Percentiles rank a stretch among this genome's conserved stretches.
These are phyloP conservation scores for Plasmopara viticola DNA, from an alignment of 352 stramenopile species.

Conservation along the genomic window DNA sequence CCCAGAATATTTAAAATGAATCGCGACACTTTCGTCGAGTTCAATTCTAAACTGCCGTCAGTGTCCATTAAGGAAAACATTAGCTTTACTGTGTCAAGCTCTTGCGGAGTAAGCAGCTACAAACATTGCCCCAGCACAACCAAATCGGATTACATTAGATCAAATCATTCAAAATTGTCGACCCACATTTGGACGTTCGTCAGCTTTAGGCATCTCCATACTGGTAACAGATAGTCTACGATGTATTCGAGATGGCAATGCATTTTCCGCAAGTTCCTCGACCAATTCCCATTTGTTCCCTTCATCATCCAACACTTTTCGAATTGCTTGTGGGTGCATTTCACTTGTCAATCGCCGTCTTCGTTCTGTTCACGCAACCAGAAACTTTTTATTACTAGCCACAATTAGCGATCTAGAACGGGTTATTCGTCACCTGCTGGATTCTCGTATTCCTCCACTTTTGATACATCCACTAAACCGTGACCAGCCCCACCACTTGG, in stretches of 20 bases:
- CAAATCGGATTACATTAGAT: not conserved
- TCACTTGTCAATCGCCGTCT: slow-evolving; percentile 57
- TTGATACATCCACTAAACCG: not conserved
- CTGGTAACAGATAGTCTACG: slow-evolving; percentile 17
- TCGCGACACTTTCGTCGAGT: slow-evolving; percentile 39
- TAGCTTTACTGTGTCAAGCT: slow-evolving; percentile 75
- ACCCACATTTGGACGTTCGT: slow-evolving; percentile 33
- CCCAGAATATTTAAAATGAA: slow-evolving; percentile 77
- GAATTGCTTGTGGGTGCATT: slow-evolving; percentile 72
- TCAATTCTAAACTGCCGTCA: slow-evolving; percentile 62
- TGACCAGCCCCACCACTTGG: not conserved
- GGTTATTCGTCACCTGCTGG: slow-evolving; percentile 10
- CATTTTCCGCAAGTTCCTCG: slow-evolving; percentile 24
- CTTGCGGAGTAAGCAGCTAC: slow-evolving; percentile 44
- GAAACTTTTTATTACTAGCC: not conserved
- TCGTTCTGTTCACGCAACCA: slow-evolving; percentile 19
- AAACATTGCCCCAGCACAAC: not conserved
- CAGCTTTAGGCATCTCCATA: slow-evolving; percentile 4
- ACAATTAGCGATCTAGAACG: not conserved
- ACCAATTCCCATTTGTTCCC: slow-evolving; percentile 60
- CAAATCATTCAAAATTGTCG: not conserved
- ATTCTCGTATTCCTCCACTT: slow-evolving; percentile 10
- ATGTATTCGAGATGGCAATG: slow-evolving; percentile 13
- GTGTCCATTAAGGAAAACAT: slow-evolving; percentile 80
- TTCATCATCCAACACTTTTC: slow-evolving; percentile 56